Evolutionary conservation across 768 basidiomycete species (phyloP).

Genomic region (Trametes punicea): DNA sequence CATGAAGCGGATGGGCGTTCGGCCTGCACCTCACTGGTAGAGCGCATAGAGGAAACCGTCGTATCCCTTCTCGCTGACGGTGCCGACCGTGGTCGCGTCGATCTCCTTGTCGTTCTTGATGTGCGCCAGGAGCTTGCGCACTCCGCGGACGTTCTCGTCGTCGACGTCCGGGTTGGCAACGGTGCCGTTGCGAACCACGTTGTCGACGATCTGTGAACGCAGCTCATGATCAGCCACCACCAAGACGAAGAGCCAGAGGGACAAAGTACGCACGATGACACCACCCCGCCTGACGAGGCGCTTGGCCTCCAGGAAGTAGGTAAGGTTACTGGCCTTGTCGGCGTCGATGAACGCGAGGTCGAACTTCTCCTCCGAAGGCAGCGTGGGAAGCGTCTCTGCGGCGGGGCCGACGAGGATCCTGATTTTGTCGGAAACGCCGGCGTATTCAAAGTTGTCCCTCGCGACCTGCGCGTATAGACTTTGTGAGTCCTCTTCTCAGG

Average conservation of each 20-base stretch:
- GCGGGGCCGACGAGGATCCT: slow-evolving; percentile 52
- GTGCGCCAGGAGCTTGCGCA: slow-evolving; percentile 41
- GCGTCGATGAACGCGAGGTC: slow-evolving; percentile 74
- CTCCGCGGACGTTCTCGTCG: slow-evolving; percentile 38
- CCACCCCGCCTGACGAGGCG: slow-evolving; percentile 57
- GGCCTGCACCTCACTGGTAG: slow-evolving; percentile 16
- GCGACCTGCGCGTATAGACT: slow-evolving; percentile 43
- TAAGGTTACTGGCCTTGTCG: slow-evolving; percentile 53
- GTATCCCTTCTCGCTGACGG: slow-evolving; percentile 34
- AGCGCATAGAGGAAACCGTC: slow-evolving; percentile 31
- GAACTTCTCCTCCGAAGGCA: slow-evolving; percentile 49
- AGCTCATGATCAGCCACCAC: not conserved
- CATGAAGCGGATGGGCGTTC: no score
- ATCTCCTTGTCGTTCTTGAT: slow-evolving; percentile 45
- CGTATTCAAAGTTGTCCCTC: slow-evolving; percentile 50
- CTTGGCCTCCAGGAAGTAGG: slow-evolving; percentile 60
- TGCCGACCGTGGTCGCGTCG: slow-evolving; percentile 37
- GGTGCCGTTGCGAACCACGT: slow-evolving; percentile 50
- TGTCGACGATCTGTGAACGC: slow-evolving; percentile 50
- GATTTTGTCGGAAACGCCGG: slow-evolving; percentile 49
- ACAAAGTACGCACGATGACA: slow-evolving; percentile 59
- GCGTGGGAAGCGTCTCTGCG: slow-evolving; percentile 43
- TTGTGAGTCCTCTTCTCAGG: not conserved
- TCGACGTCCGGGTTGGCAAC: slow-evolving; percentile 36
- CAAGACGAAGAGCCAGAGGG: not conserved